Evolutionary conservation across 352 stramenopile genomes (phyloP).

Genomic region (Globisporangium uncinulatum): DNA sequence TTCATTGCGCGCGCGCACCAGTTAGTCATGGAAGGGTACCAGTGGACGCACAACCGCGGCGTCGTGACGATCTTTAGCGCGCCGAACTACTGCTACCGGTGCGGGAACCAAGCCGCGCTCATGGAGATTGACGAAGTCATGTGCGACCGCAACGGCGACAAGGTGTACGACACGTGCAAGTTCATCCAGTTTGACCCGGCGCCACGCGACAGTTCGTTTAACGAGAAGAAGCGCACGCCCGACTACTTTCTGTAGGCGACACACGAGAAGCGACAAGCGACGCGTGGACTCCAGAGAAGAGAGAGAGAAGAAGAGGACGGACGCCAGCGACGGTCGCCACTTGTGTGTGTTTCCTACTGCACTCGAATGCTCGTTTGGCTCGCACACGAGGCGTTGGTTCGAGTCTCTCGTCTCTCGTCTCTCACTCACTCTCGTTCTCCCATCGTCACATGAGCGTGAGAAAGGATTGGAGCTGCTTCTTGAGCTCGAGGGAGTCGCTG

Average conservation of each 20-base stretch:
- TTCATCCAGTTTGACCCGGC: conserved; percentile 91
- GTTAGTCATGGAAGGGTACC: conserved; percentile 93
- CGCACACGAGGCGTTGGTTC: neutral
- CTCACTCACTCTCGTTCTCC: neutral
- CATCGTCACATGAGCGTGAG: conserved; percentile 60
- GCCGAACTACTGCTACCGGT: conserved; percentile 95
- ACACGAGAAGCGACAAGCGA: neutral
- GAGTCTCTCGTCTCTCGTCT: neutral
- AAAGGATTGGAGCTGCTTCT: conserved; percentile 83
- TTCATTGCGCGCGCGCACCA: conserved; percentile 87
- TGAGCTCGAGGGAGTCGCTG: conserved; percentile 86
- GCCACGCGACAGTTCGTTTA: conserved; percentile 88
- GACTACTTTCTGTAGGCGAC: conserved; percentile 88
- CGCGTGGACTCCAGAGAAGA: neutral
- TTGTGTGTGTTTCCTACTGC: conserved; percentile 12
- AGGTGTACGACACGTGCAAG: conserved; percentile 91
- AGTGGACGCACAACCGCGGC: conserved; percentile 90
- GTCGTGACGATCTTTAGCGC: conserved; percentile 92
- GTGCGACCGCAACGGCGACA: conserved; percentile 79
- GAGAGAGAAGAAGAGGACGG: neutral
- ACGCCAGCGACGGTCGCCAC: neutral
- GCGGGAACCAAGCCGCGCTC: conserved; percentile 94
- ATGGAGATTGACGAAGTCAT: conserved; percentile 94
- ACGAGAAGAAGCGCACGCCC: conserved; percentile 89
- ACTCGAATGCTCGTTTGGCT: conserved; percentile 7